A percentile compares a stretch with the other conserved stretches of the same genome.
Conservation (phyloP, 768 basidiomycete genomes). For the Lentinula boryana region DNA sequence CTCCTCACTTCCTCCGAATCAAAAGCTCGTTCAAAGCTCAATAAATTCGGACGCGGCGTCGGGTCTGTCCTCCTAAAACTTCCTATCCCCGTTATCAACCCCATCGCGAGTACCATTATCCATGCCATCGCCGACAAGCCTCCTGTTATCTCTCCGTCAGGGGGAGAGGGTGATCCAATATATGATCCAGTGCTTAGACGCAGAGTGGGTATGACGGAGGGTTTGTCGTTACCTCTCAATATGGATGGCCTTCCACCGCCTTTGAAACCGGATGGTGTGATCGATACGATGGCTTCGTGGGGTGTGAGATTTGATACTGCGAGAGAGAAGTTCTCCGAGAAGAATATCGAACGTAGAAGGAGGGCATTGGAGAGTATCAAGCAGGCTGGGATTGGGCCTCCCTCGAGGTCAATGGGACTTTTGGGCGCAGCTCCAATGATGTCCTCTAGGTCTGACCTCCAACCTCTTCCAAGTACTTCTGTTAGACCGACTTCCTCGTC, state of each 20-base stretch:
- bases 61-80: slow-evolving; percentile 10
- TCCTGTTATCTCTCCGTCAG: slow-evolving; percentile 2
- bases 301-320: slow-evolving; percentile 15
- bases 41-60: slow-evolving; percentile 12
- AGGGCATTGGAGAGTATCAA: background rate
- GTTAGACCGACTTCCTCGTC: no score
- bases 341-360: slow-evolving; percentile 9
- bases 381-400: background rate
- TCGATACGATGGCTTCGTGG: slow-evolving; percentile 8
- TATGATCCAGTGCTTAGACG: slow-evolving; percentile 1
- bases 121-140: slow-evolving; percentile 13
- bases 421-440: no score
- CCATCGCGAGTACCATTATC: slow-evolving; percentile 7
- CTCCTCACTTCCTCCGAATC: slow-evolving; percentile 6
- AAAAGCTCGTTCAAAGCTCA: slow-evolving; percentile 5
- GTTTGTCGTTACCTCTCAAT: slow-evolving; percentile 12
- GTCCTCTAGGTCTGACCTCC: no score
- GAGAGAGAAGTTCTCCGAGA: slow-evolving; percentile 11
- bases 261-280: no score
- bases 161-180: background rate
- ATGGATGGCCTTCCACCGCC: background rate
- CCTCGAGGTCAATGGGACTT: background rate
- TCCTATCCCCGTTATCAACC: slow-evolving; percentile 9
- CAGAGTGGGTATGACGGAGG: slow-evolving; percentile 14
- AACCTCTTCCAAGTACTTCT: no score